Conservation (phyloP, 2,329 filamentous ascomycete genomes). For the Fusarium fracticaudum region DNA sequence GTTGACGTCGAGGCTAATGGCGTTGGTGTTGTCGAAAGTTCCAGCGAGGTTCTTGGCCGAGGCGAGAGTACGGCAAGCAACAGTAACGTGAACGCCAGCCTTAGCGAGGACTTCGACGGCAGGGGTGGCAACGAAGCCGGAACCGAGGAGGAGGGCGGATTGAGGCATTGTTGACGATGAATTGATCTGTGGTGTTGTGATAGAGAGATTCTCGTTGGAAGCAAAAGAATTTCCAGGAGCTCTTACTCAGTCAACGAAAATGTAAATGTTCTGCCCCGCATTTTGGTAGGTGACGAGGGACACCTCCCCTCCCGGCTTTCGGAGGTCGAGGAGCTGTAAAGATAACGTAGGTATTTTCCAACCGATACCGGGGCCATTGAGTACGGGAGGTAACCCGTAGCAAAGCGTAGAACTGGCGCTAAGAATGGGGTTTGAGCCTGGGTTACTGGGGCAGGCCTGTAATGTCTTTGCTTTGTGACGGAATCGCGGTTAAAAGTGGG, state of each 20-base stretch:
- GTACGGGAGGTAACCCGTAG: conserved; percentile 1
- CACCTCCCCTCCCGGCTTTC: conserved; percentile 14
- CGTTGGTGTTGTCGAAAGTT: conserved; percentile 75
- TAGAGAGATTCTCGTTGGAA: conserved; percentile 14
- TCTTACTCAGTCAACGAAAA: conserved; percentile 8
- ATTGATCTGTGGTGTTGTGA: conserved; percentile 3
- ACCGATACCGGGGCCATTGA: conserved; percentile 16
- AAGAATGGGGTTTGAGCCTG: neutral
- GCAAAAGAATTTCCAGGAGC: conserved; percentile 11
- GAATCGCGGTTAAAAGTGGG: conserved; percentile 23
- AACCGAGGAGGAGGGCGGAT: conserved; percentile 46
- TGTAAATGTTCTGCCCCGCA: conserved; percentile 16
- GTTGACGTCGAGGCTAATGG: conserved; percentile 87
- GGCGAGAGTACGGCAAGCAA: conserved; percentile 84
- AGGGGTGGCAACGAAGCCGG: conserved; percentile 69
- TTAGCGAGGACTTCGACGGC: conserved; percentile 71
- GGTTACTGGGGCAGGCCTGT: conserved; percentile 9
- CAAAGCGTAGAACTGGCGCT: conserved; percentile 5
- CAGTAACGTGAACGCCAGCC: conserved; percentile 70
- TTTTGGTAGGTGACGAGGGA: conserved; percentile 8
- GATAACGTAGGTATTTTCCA: neutral
- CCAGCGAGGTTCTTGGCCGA: conserved; percentile 78
- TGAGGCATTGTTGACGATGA: conserved; percentile 43
- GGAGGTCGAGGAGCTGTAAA: neutral
- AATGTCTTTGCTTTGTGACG: neutral